These are phyloP conservation scores for Fusarium nygamai DNA, from an alignment of 2,329 filamentous ascomycete genomes.

Conservation along the genomic window DNA sequence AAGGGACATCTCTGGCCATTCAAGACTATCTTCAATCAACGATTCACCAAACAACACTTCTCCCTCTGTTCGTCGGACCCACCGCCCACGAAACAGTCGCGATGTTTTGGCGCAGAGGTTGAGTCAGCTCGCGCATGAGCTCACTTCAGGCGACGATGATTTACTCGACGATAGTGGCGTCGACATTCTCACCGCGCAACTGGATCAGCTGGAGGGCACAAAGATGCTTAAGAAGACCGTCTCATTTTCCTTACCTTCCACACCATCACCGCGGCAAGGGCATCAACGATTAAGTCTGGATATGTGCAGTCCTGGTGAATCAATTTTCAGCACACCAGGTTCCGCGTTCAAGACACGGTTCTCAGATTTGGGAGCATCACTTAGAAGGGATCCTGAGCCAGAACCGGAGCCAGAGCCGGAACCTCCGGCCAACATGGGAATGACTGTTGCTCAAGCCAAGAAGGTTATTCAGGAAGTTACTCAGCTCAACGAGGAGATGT, in stretches of 20 bases:
- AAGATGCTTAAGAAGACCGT: conserved; percentile 37
- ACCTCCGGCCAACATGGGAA: conserved; percentile 43
- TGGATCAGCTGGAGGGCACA: conserved; percentile 47
- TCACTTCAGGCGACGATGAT: conserved; percentile 48
- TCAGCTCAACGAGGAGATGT: conserved; percentile 61
- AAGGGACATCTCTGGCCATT: conserved; percentile 42
- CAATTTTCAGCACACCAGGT: conserved; percentile 49
- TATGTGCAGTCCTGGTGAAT: conserved; percentile 43
- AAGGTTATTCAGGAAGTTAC: conserved; percentile 50
- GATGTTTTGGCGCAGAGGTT: conserved; percentile 57
- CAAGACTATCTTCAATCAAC: conserved; percentile 35
- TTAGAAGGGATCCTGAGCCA: conserved; percentile 44
- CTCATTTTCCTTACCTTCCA: conserved; percentile 34
- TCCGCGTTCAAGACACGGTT: conserved; percentile 52
- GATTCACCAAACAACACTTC: conserved; percentile 38
- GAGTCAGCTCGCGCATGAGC: conserved; percentile 52
- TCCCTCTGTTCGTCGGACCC: conserved; percentile 33
- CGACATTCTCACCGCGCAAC: conserved; percentile 50
- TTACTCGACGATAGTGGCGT: conserved; percentile 50
- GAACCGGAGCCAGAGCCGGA: conserved; percentile 43
- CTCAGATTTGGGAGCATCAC: conserved; percentile 52
- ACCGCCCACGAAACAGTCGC: conserved; percentile 29
- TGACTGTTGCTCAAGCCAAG: conserved; percentile 50
- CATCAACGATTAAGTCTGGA: conserved; percentile 39
- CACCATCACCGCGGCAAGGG: conserved; percentile 29